Evolutionary conservation across 2,329 filamentous ascomycete species (phyloP).

Genomic region (Tolypocladium paradoxum): DNA sequence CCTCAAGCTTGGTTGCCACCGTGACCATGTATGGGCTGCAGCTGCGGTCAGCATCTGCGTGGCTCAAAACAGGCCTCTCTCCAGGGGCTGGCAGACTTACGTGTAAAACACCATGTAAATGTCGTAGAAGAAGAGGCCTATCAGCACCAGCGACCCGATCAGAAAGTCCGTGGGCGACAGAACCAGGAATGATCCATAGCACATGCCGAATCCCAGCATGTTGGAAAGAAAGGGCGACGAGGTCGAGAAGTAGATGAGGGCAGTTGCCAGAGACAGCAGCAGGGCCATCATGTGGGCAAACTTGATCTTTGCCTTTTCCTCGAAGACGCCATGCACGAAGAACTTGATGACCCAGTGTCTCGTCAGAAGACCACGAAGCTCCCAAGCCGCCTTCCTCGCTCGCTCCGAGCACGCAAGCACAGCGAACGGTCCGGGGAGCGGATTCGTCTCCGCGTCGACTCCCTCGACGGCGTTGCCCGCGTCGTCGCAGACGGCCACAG

Average conservation of each 20-base stretch:
- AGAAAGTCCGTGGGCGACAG: conserved; percentile 83
- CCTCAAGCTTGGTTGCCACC: conserved; percentile 79
- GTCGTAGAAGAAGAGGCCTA: conserved; percentile 84
- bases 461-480: conserved; percentile 17
- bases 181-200: conserved; percentile 69
- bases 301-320: conserved; percentile 38
- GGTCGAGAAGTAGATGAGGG: conserved; percentile 58
- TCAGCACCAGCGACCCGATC: conserved; percentile 68
- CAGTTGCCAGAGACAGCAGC: conserved; percentile 40
- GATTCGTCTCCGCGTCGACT: conserved; percentile 11
- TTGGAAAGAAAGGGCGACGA: conserved; percentile 57
- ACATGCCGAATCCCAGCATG: conserved; percentile 76
- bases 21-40: conserved; percentile 68
- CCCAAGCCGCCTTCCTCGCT: conserved; percentile 28
- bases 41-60: neutral
- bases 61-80: rapidly evolving
- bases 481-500: conserved; percentile 26
- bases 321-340: conserved; percentile 38
- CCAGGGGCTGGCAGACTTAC: conserved; percentile 28
- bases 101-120: conserved; percentile 88
- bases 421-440: conserved; percentile 20
- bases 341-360: conserved; percentile 41
- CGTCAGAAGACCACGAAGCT: conserved; percentile 36
- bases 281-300: conserved; percentile 47
- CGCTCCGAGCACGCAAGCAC: conserved; percentile 20